These are phyloP conservation scores for Blastocrithidia nonstop DNA, from an alignment of 208 protist genomes.

Conservation along the genomic window DNA sequence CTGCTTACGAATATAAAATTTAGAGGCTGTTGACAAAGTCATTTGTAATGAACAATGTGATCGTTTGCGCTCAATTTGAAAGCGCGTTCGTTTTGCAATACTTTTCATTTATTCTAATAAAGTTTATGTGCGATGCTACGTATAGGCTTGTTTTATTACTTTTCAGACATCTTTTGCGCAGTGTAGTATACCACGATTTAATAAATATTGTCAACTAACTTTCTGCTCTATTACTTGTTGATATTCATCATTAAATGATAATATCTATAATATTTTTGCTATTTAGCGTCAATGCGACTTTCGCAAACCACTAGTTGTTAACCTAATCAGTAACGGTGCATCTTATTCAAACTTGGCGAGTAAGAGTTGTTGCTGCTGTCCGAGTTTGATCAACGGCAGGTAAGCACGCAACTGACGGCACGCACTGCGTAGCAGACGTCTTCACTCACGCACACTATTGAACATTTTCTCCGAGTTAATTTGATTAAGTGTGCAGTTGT, in stretches of 20 bases:
- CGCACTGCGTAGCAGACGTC: constrained; percentile 52
- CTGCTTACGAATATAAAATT: too few relatives aligned
- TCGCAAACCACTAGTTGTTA: constrained; percentile 61
- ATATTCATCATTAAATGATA: constrained; percentile 30
- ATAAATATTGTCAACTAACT: constrained; percentile 33
- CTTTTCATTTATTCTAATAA: constrained; percentile 77
- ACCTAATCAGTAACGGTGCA: constrained; percentile 37
- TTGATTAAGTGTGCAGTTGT: constrained; percentile 32
- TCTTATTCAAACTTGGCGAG: constrained; percentile 65
- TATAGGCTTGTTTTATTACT: constrained; percentile 47
- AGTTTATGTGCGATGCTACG: constrained; percentile 62
- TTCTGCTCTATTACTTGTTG: constrained; percentile 24
- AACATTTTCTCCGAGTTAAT: constrained; percentile 49
- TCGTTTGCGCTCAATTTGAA: too few relatives aligned
- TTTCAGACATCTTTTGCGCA: constrained; percentile 32
- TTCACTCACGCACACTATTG: constrained; percentile 58
- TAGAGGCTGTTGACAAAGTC: too few relatives aligned
- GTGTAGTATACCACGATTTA: constrained; percentile 46
- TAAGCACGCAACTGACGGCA: constrained; percentile 53
- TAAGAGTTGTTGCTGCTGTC: constrained; percentile 61
- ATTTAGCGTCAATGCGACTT: constrained; percentile 86
- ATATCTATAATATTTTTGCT: constrained; percentile 26
- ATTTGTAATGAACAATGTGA: too few relatives aligned
- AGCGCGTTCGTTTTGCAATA: constrained; percentile 58
- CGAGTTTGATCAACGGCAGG: constrained; percentile 46